phyloP scores from a whole-genome alignment of 169 alveolate genomes.

The Plasmodium cynomolgi region DNA sequence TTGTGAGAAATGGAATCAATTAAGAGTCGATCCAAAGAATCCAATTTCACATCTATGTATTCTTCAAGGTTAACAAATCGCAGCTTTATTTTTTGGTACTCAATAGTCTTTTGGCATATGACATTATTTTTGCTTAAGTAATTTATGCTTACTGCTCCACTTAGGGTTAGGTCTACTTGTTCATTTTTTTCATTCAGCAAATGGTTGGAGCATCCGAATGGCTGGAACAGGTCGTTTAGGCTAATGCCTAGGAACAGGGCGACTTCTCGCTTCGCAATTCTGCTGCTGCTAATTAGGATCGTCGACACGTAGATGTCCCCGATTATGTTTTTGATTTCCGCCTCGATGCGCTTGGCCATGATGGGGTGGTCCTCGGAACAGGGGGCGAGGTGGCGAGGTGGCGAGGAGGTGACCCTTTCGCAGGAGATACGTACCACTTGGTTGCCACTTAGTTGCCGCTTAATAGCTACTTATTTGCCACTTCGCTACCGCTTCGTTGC shows the following conservation, averaged over 20 bases:
- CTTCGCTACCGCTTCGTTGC: too few relatives aligned
- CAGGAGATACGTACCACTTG: neutral
- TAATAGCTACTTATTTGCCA: too few relatives aligned
- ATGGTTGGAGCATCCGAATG: constrained; percentile 15
- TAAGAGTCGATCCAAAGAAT: constrained; percentile 10
- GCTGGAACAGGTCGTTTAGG: constrained; percentile 42
- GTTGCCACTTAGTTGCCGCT: too few relatives aligned
- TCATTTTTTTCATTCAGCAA: constrained; percentile 23
- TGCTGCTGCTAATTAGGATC: constrained; percentile 40
- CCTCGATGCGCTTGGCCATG: constrained; percentile 46
- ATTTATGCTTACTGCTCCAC: constrained; percentile 21
- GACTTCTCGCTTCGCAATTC: constrained; percentile 39
- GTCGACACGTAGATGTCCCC: constrained; percentile 37
- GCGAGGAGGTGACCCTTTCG: neutral
- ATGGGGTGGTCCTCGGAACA: neutral
- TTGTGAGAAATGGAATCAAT: constrained; percentile 41
- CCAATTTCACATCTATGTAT: constrained; percentile 45
- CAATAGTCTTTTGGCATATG: constrained; percentile 12
- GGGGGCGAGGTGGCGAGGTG: neutral
- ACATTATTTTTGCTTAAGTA: constrained; percentile 42
- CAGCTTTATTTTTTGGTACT: constrained; percentile 17
- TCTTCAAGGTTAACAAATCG: constrained; percentile 34
- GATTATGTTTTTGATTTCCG: constrained; percentile 25
- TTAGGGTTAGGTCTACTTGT: constrained; percentile 15
- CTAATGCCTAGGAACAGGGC: constrained; percentile 22